These are phyloP conservation scores for Vitis hybrid DNA, from an alignment of 177 flowering plant genomes.

Conservation along the genomic window DNA sequence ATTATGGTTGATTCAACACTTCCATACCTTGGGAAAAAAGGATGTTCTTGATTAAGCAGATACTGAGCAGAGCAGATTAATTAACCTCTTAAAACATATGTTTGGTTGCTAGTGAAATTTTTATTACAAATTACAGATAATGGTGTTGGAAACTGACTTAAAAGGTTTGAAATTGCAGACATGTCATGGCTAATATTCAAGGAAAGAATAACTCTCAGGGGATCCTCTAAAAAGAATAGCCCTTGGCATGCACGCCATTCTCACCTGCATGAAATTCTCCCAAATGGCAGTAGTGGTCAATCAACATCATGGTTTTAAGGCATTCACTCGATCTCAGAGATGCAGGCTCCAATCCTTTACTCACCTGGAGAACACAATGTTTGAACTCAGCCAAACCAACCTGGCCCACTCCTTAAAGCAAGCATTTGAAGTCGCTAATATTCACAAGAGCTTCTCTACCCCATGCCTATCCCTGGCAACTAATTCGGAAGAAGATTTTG, in stretches of 20 bases:
- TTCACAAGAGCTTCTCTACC: slow-evolving; percentile 73
- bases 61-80: too few relatives aligned
- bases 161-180: slow-evolving; percentile 7
- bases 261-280: slow-evolving; percentile 32
- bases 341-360: slow-evolving; percentile 66
- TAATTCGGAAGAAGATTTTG: slow-evolving; percentile 32
- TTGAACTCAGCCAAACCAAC: slow-evolving; percentile 35
- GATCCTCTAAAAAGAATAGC: slow-evolving; percentile 17
- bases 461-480: slow-evolving; percentile 63
- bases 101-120: too few relatives aligned
- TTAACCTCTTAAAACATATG: too few relatives aligned
- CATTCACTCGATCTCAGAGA: slow-evolving; percentile 44
- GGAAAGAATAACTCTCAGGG: slow-evolving; percentile 18
- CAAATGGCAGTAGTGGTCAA: slow-evolving; percentile 73
- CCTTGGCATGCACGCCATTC: slow-evolving; percentile 21
- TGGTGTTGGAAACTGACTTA: too few relatives aligned
- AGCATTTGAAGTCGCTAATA: slow-evolving; percentile 22
- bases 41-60: too few relatives aligned
- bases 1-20: too few relatives aligned
- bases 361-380: slow-evolving; percentile 37
- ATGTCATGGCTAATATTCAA: slow-evolving; percentile 16
- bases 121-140: too few relatives aligned
- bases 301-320: slow-evolving; percentile 59
- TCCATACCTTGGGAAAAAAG: too few relatives aligned
- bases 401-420: slow-evolving; percentile 37